Conservation (phyloP, 2,329 filamentous ascomycete species). For the Sporothrix schenckii region DNA sequence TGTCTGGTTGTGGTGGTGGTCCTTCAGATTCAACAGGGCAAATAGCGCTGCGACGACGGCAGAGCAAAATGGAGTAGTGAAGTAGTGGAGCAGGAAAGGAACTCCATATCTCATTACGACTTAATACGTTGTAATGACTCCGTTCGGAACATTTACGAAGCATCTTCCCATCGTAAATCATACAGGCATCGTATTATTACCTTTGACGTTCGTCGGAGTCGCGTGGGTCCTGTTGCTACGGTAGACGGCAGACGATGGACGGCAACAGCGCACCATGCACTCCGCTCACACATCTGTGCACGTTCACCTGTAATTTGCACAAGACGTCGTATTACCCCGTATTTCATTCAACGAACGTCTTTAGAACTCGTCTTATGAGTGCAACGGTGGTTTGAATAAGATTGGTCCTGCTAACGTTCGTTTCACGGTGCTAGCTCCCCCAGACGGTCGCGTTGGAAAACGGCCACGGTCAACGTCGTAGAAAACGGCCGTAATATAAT, state of each 20-base stretch:
- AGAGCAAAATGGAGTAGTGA: conserved; percentile 1
- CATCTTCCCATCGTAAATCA: conserved; percentile 1
- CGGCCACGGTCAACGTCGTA: neutral
- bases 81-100: neutral
- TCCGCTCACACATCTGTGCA: conserved; percentile 11
- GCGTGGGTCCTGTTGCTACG: neutral
- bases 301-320: conserved; percentile 3
- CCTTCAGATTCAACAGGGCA: neutral
- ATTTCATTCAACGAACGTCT: neutral
- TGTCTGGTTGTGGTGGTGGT: neutral
- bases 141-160: conserved; percentile 1
- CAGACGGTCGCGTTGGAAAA: neutral
- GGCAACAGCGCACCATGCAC: conserved; percentile 13
- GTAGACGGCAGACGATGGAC: conserved; percentile 16
- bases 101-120: neutral
- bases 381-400: neutral
- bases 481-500: too few species aligned
- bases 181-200: conserved; percentile 14
- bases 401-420: conserved; percentile 15
- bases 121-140: neutral
- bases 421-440: neutral
- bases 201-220: neutral
- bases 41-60: conserved; percentile 22
- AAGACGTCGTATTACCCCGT: neutral
- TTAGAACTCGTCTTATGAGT: neutral